Percentiles rank a stretch among this genome's conserved stretches.
These are phyloP conservation scores for Fusarium compactum DNA, from an alignment of 2,329 filamentous ascomycete genomes.

Conservation along the genomic window DNA sequence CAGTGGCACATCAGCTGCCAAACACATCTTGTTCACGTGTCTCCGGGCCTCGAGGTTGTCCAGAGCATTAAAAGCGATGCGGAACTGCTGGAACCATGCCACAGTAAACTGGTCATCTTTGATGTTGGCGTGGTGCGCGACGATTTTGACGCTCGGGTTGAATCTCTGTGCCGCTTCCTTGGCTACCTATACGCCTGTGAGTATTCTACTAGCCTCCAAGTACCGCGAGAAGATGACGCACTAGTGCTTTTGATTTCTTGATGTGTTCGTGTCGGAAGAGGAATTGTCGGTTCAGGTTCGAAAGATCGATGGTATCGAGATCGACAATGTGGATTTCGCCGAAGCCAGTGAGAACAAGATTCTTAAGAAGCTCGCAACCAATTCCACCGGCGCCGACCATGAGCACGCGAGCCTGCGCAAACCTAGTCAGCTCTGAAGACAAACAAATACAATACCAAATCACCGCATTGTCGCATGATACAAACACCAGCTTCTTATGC, in stretches of 20 bases:
- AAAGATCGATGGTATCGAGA: constrained; percentile 97
- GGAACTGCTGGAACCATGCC: constrained; percentile 86
- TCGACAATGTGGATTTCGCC: constrained; percentile 95
- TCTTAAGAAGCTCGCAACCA: constrained; percentile 97
- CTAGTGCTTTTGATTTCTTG: constrained; percentile 94
- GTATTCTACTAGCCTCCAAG: constrained; percentile 16
- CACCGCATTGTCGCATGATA: constrained; percentile 1
- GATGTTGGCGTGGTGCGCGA: constrained; percentile 94
- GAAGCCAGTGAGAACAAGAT: constrained; percentile 91
- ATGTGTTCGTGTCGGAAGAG: constrained; percentile 97
- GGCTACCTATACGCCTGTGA: constrained; percentile 73
- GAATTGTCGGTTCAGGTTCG: constrained; percentile 97
- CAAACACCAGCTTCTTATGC: not conserved
- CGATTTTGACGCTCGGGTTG: constrained; percentile 87
- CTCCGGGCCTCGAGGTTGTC: constrained; percentile 94
- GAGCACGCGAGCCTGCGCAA: constrained; percentile 79
- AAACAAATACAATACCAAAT: constrained; percentile 8
- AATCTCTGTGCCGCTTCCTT: constrained; percentile 92
- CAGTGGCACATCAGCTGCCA: constrained; percentile 88
- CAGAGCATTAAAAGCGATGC: constrained; percentile 93
- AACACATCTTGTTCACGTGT: constrained; percentile 97
- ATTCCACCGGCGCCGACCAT: constrained; percentile 98
- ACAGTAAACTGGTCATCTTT: constrained; percentile 89
- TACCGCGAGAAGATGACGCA: constrained; percentile 58
- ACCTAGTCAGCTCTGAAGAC: constrained; percentile 32